Evolutionary conservation across 225 moss, liverwort and hornwort species (phyloP).

Genomic region (Antitrichia curtipendula): DNA sequence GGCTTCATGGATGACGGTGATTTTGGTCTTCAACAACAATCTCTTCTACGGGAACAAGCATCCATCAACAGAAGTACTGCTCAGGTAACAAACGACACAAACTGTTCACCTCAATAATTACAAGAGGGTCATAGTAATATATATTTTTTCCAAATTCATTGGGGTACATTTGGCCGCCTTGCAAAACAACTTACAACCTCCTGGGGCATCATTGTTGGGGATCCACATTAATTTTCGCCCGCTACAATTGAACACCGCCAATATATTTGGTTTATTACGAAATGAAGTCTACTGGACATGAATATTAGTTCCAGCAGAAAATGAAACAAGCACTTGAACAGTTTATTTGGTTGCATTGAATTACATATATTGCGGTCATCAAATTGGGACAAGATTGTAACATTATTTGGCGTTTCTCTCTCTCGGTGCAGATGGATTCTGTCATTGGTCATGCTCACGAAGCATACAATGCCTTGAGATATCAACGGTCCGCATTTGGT

Average conservation of each 20-base stretch:
- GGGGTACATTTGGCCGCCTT: neutral
- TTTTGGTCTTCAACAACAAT: conserved; percentile 30
- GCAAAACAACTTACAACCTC: neutral
- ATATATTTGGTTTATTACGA: neutral
- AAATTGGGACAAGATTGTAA: neutral
- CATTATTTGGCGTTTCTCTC: neutral
- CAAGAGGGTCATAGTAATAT: neutral
- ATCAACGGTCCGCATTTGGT: conserved; percentile 59
- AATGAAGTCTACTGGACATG: neutral
- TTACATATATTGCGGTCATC: neutral
- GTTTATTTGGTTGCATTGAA: neutral
- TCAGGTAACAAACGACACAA: conserved; percentile 23
- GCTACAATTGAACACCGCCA: neutral
- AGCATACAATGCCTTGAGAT: conserved; percentile 49
- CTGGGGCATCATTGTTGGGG: neutral
- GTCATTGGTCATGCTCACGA: conserved; percentile 67
- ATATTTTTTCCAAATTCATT: neutral
- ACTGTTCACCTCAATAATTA: too few relatives aligned
- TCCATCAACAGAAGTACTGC: conserved; percentile 47
- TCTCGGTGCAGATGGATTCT: conserved; percentile 48
- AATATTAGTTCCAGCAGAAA: neutral
- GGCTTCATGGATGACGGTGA: conserved; percentile 36
- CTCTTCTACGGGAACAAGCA: conserved; percentile 50
- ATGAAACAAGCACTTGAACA: neutral
- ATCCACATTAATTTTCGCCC: neutral